A percentile compares a stretch with the other conserved stretches of the same genome.
Evolutionary conservation across 768 basidiomycete species (phyloP).

Genomic region (Leccinum sublutescens): DNA sequence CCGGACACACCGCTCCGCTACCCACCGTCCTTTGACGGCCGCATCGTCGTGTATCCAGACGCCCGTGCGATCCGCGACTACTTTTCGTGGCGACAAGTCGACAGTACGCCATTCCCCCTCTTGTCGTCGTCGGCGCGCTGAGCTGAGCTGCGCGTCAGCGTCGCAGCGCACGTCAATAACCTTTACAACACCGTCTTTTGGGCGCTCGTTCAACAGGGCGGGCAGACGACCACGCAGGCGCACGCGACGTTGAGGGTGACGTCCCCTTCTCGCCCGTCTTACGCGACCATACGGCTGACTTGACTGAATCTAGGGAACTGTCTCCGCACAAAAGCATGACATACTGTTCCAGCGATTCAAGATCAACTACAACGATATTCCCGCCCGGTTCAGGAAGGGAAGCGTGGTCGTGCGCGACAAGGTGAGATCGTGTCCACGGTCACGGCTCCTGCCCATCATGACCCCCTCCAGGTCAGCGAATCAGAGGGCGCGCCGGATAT

Average conservation of each 20-base stretch:
- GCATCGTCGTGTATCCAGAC: constrained; percentile 79
- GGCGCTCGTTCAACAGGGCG: constrained; percentile 87
- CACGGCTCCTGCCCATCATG: background rate
- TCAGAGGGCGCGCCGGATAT: background rate
- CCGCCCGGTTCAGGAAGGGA: constrained; percentile 77
- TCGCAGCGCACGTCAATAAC: constrained; percentile 93
- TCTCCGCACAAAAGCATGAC: constrained; percentile 89
- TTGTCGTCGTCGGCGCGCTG: background rate
- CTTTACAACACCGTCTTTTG: constrained; percentile 96
- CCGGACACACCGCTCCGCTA: constrained; percentile 69
- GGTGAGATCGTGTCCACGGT: constrained; percentile 29
- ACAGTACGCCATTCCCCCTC: constrained; percentile 59
- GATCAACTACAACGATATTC: constrained; percentile 84
- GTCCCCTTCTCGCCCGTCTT: constrained; percentile 9
- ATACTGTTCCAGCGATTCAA: constrained; percentile 78
- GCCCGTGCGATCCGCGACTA: constrained; percentile 80
- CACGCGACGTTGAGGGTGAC: constrained; percentile 73
- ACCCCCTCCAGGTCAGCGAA: constrained; percentile 8
- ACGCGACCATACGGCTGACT: constrained; percentile 8
- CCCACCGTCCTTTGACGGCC: constrained; percentile 90
- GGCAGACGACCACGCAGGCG: constrained; percentile 73
- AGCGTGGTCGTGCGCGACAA: constrained; percentile 74
- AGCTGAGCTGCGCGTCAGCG: background rate
- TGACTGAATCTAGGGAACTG: constrained; percentile 64
- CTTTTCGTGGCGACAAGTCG: constrained; percentile 93